Conservation (phyloP, 805 yeast species). For the Candida yuanshanica region DNA sequence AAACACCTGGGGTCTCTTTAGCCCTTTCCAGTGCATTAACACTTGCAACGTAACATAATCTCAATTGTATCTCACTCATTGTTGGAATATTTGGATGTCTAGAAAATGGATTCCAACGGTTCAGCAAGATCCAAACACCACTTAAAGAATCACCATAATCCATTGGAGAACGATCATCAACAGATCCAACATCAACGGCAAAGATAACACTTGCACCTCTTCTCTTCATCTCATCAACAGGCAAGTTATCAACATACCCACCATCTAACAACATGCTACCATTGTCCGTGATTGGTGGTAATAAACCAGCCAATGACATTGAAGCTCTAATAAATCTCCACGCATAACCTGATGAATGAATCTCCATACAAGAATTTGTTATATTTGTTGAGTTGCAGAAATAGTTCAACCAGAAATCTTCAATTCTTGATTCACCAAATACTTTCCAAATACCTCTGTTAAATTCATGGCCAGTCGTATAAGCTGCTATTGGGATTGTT, state of each 20-base stretch:
- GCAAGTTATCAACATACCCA: slow-evolving; percentile 90
- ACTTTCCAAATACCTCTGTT: slow-evolving; percentile 97
- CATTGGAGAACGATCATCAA: slow-evolving; percentile 87
- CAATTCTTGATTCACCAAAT: slow-evolving; percentile 87
- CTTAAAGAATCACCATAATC: slow-evolving; percentile 87
- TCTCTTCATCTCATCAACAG: slow-evolving; percentile 87
- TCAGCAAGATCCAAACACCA: slow-evolving; percentile 86
- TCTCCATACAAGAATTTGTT: slow-evolving; percentile 92
- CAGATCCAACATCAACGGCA: slow-evolving; percentile 95
- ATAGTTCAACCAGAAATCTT: slow-evolving; percentile 90
- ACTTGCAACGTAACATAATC: slow-evolving; percentile 91
- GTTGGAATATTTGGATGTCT: slow-evolving; percentile 84
- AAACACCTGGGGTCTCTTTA: slow-evolving; percentile 75
- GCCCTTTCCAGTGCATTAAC: slow-evolving; percentile 90
- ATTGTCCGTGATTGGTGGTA: slow-evolving; percentile 83
- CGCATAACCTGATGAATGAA: slow-evolving; percentile 86
- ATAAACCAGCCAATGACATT: slow-evolving; percentile 90
- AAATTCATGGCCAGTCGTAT: slow-evolving; percentile 95
- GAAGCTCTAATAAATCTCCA: slow-evolving; percentile 96
- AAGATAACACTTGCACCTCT: slow-evolving; percentile 82
- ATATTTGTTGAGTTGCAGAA: slow-evolving; percentile 92
- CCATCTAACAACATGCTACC: slow-evolving; percentile 95
- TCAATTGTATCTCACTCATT: slow-evolving; percentile 89
- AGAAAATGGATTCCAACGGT: slow-evolving; percentile 88
- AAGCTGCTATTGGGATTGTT: slow-evolving; percentile 90